Percentiles rank a stretch among this genome's conserved stretches.
Evolutionary conservation across 2,329 filamentous ascomycete genomes (phyloP).

Genomic region (Clonostachys byssicola): DNA sequence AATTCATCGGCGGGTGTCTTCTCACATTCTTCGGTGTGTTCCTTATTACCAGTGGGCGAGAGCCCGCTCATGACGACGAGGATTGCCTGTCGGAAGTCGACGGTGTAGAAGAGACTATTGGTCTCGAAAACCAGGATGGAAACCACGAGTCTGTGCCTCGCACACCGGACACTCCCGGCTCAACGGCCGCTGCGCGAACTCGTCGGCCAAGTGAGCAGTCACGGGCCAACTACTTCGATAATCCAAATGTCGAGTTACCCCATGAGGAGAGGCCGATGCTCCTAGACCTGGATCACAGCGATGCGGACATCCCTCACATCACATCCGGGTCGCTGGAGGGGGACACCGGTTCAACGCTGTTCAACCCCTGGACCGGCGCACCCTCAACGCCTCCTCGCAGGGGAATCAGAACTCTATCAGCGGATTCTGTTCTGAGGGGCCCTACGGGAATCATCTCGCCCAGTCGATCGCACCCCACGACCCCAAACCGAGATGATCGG

Average conservation of each 20-base stretch:
- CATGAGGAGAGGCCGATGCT: too few relatives aligned
- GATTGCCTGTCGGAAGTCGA: slow-evolving; percentile 50
- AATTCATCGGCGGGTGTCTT: slow-evolving; percentile 87
- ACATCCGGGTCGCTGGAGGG: slow-evolving; percentile 22
- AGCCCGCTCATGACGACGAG: slow-evolving; percentile 49
- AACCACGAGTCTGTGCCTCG: slow-evolving; percentile 4
- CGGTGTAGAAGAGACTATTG: slow-evolving; percentile 60
- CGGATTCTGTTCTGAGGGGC: slow-evolving; percentile 23
- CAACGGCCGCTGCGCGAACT: slow-evolving; percentile 20
- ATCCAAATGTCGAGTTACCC: slow-evolving; percentile 17
- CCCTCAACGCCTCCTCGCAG: slow-evolving; percentile 23
- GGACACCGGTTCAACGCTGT: slow-evolving; percentile 12
- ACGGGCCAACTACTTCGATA: slow-evolving; percentile 36
- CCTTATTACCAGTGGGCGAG: slow-evolving; percentile 84
- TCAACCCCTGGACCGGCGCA: slow-evolving; percentile 16
- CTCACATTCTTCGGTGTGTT: slow-evolving; percentile 97
- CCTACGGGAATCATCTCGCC: slow-evolving; percentile 13
- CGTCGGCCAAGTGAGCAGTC: slow-evolving; percentile 45
- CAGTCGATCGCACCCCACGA: slow-evolving; percentile 20
- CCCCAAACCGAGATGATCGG: slow-evolving; percentile 21
- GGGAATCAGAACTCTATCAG: slow-evolving; percentile 29
- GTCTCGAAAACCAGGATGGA: slow-evolving; percentile 46
- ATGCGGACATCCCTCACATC: neutral
- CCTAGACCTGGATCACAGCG: too few relatives aligned
- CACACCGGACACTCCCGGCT: slow-evolving; percentile 15